These are phyloP conservation scores for Pinus taeda DNA, from an alignment of 75 land plant species.

Conservation along the genomic window DNA sequence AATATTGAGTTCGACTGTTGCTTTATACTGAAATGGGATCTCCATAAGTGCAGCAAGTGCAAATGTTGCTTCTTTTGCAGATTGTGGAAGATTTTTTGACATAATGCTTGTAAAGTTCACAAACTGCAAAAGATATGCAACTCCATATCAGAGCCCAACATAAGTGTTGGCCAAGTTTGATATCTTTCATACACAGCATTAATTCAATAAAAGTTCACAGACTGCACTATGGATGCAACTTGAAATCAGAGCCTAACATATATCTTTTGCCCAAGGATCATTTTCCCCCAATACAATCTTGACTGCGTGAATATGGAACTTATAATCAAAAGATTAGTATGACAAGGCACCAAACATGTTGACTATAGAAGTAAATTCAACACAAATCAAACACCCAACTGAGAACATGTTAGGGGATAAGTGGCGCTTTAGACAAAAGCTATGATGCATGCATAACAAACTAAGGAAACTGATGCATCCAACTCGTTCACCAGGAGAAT, in stretches of 20 bases:
- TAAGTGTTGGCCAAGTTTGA: not conserved
- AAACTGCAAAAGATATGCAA: slow-evolving; percentile 47
- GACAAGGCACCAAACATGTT: too few relatives aligned
- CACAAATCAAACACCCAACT: too few relatives aligned
- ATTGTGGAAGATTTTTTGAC: slow-evolving; percentile 27
- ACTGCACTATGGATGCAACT: slow-evolving; percentile 36
- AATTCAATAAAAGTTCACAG: slow-evolving; percentile 58
- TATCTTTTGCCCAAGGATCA: too few relatives aligned
- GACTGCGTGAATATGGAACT: too few relatives aligned
- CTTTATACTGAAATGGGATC: slow-evolving; percentile 82
- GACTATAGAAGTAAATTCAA: too few relatives aligned
- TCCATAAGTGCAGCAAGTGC: slow-evolving; percentile 94
- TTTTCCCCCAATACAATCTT: too few relatives aligned
- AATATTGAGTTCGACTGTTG: slow-evolving; percentile 45
- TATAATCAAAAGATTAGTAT: too few relatives aligned
- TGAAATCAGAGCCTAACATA: not conserved
- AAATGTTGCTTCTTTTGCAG: slow-evolving; percentile 71
- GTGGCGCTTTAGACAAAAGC: too few relatives aligned
- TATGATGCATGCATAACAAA: too few relatives aligned
- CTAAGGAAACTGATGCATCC: too few relatives aligned
- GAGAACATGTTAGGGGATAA: too few relatives aligned
- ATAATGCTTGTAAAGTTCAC: slow-evolving; percentile 87
- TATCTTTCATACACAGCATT: not conserved
- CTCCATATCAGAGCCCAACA: not conserved
- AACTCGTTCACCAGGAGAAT: too few relatives aligned